Percentiles rank a stretch among this genome's conserved stretches.
Conservation (phyloP, 108 stramenopile species). For the Conticribra weissflogii region DNA sequence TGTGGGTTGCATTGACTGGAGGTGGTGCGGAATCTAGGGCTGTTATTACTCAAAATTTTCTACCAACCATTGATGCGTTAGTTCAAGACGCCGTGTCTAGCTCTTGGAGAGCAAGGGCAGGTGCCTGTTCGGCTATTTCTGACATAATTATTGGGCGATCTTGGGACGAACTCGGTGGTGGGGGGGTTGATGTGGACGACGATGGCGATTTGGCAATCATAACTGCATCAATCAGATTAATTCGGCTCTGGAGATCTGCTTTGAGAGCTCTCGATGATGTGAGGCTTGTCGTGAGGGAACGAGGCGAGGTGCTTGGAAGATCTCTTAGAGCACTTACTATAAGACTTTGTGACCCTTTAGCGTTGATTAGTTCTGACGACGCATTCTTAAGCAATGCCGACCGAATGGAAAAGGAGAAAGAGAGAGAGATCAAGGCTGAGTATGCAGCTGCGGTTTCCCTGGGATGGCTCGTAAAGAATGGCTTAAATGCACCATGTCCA, state of each 20-base stretch:
- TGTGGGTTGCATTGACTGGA: constrained; percentile 85
- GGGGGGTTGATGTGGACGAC: constrained; percentile 66
- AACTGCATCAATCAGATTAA: constrained; percentile 65
- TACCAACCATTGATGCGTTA: constrained; percentile 73
- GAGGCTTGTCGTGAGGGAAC: constrained; percentile 67
- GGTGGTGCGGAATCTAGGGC: constrained; percentile 78
- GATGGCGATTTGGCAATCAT: constrained; percentile 43
- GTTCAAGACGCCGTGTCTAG: constrained; percentile 77
- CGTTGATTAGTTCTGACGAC: constrained; percentile 17
- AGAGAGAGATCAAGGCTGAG: constrained; percentile 48
- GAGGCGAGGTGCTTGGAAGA: constrained; percentile 71
- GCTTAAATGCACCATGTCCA: constrained; percentile 76
- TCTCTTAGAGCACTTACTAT: constrained; percentile 66
- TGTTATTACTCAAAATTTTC: constrained; percentile 48
- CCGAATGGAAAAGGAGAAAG: constrained; percentile 22
- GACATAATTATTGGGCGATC: constrained; percentile 84
- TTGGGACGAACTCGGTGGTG: constrained; percentile 83
- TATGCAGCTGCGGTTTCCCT: constrained; percentile 77
- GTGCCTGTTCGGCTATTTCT: constrained; percentile 77
- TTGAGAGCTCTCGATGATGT: constrained; percentile 87
- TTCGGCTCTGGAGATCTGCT: constrained; percentile 70
- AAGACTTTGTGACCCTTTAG: constrained; percentile 63
- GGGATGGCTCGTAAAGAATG: constrained; percentile 75
- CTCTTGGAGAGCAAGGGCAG: constrained; percentile 77
- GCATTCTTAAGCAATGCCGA: constrained; percentile 40